Conservation (phyloP, 2,329 filamentous ascomycete species). For the Leptographium galeiforme region DNA sequence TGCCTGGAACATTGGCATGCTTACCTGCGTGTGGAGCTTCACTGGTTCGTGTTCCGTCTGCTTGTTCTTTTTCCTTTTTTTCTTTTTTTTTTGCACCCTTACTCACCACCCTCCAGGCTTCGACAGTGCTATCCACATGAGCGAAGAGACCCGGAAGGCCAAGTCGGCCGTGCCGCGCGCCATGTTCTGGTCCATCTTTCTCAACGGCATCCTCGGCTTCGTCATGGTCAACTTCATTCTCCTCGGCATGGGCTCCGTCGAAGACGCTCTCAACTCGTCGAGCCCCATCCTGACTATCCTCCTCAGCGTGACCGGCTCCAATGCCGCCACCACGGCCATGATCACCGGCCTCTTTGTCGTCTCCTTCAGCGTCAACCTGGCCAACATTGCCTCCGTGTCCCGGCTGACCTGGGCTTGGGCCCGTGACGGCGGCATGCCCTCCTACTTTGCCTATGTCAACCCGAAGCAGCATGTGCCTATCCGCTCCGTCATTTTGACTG, state of each 20-base stretch:
- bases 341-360: conserved; percentile 21
- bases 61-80: background rate
- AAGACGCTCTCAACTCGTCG: conserved; percentile 16
- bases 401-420: conserved; percentile 36
- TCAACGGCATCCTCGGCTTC: conserved; percentile 28
- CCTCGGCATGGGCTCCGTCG: conserved; percentile 27
- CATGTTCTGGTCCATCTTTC: conserved; percentile 27
- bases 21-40: conserved; percentile 20
- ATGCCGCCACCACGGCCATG: conserved; percentile 25
- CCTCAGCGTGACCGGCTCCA: conserved; percentile 21
- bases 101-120: conserved; percentile 16
- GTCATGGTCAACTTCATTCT: conserved; percentile 26
- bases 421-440: conserved; percentile 25
- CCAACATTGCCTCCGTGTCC: conserved; percentile 30
- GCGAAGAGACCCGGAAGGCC: conserved; percentile 28
- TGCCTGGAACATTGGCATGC: conserved; percentile 22
- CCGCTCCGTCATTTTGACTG: conserved; percentile 22
- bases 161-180: conserved; percentile 30
- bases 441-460: conserved; percentile 14
- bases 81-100: background rate
- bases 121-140: conserved; percentile 34
- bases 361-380: conserved; percentile 21
- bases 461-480: conserved; percentile 20
- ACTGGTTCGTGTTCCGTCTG: conserved; percentile 6
- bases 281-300: conserved; percentile 29